A percentile compares a stretch with the other conserved stretches of the same genome.
phyloP scores from a whole-genome alignment of 768 basidiomycete species.

The Neoboletus brunneissimus region DNA sequence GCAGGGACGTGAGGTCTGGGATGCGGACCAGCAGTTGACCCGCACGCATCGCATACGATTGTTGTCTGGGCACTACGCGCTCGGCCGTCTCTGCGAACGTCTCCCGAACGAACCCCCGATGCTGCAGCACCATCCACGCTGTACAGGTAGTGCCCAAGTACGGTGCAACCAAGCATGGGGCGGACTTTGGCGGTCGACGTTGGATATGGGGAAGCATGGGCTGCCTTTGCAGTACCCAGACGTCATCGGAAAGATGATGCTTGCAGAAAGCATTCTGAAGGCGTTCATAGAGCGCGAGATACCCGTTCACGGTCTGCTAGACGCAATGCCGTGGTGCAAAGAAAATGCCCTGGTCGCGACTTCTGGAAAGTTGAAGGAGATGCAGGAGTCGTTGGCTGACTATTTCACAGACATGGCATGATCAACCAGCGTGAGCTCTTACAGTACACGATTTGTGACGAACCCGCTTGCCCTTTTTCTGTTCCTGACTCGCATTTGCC shows the following conservation, averaged over 20 bases:
- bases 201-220: conserved; percentile 39
- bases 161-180: conserved; percentile 46
- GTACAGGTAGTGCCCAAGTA: conserved; percentile 36
- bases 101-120: conserved; percentile 42
- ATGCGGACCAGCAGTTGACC: conserved; percentile 42
- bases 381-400: conserved; percentile 45
- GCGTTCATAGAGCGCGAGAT: conserved; percentile 45
- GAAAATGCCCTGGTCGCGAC: conserved; percentile 42
- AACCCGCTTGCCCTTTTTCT: not conserved
- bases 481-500: not conserved
- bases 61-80: conserved; percentile 50
- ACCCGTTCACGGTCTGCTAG: conserved; percentile 37
- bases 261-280: conserved; percentile 47
- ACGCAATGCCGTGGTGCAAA: conserved; percentile 46
- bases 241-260: conserved; percentile 43
- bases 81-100: conserved; percentile 43
- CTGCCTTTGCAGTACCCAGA: conserved; percentile 44
- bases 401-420: conserved; percentile 44
- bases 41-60: conserved; percentile 51
- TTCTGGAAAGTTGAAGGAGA: conserved; percentile 43
- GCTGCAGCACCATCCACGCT: conserved; percentile 42
- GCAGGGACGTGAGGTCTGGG: conserved; percentile 49
- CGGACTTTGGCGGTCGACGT: conserved; percentile 43
- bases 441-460: not conserved
- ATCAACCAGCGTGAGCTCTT: not conserved